Evolutionary conservation across 257 asterid species (phyloP), one percentile per base, ranked within the genome.

Genomic region (Lantana camara): DNA sequence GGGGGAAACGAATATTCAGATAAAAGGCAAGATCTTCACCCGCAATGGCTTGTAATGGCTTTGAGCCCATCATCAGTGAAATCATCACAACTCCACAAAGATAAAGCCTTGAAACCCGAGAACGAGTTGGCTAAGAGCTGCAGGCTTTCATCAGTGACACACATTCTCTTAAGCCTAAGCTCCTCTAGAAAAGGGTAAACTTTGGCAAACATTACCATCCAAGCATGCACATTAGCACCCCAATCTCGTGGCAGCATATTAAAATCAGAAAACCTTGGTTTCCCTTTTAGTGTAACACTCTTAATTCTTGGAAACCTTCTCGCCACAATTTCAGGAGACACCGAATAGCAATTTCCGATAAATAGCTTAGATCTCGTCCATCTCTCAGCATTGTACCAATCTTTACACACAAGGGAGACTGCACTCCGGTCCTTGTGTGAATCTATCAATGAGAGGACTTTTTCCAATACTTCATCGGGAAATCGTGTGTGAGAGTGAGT

Each of bases 241-340:
- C 92, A 85, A 57, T 82, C 75, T 24, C 70, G 73, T 0, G 92
- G 92, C 11, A 85, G 72, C 85, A 85, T 57, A 67, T 74, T 80
- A 79, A 85, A 85, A 69, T 85, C 92, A 0, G 92, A 82, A 72
- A 85, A 85, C 57, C 92, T 68, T 0, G 92, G 92, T 64, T 77
- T 82, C 51, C 92, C 92, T 63, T 85, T 85, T 9, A 85, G 79
- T 4, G 63, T 68, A 8, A 85, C 79, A 66, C 92, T 75, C 75
- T 58, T 85, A 60, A 85, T 85, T 45, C 66, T 79, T 0, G 85
- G 80, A 69, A 85, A 85, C 71, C 92, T 79, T 54, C 74, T 73
- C 17, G 83, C 82, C 30, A 85, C 89, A 58, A 77, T 80, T 57
- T 82, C 84, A 32, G 92, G 92, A 40, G 86, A 75, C 34, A 85